Conservation (phyloP, 805 yeast genomes). For the Metschnikowia cubensis region DNA sequence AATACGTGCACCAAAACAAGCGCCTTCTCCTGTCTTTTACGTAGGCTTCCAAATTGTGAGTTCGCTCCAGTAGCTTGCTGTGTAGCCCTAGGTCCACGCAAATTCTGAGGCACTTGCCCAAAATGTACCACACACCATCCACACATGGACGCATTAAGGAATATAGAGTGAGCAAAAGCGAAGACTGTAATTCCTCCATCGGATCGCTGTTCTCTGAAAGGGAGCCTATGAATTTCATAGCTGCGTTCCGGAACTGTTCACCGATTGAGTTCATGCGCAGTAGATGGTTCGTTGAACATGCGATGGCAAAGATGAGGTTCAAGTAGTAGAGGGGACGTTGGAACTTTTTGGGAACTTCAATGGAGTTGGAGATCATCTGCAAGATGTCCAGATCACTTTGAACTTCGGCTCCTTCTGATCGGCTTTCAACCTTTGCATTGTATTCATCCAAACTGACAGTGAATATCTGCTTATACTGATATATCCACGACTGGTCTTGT, state of each 20-base stretch:
- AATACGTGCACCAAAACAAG: conserved; percentile 84
- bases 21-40: conserved; percentile 56
- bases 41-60: conserved; percentile 46
- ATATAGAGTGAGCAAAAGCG: conserved; percentile 63
- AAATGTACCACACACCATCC: conserved; percentile 90
- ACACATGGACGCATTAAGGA: conserved; percentile 84
- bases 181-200: conserved; percentile 69
- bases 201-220: conserved; percentile 59
- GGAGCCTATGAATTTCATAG: conserved; percentile 53
- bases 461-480: conserved; percentile 35
- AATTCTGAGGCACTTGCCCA: conserved; percentile 74
- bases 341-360: conserved; percentile 44
- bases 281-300: conserved; percentile 68
- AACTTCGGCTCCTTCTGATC: neutral
- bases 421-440: neutral
- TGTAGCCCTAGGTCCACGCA: conserved; percentile 85
- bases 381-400: conserved; percentile 4
- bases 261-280: conserved; percentile 63
- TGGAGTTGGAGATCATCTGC: conserved; percentile 7
- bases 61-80: conserved; percentile 44
- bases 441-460: conserved; percentile 6
- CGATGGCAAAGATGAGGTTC: conserved; percentile 75
- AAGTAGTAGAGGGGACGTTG: conserved; percentile 63
- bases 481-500: conserved; percentile 44
- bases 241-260: conserved; percentile 66